Conservation (phyloP, 2,329 filamentous ascomycete genomes). For the Aspergillus puulaauensis region DNA sequence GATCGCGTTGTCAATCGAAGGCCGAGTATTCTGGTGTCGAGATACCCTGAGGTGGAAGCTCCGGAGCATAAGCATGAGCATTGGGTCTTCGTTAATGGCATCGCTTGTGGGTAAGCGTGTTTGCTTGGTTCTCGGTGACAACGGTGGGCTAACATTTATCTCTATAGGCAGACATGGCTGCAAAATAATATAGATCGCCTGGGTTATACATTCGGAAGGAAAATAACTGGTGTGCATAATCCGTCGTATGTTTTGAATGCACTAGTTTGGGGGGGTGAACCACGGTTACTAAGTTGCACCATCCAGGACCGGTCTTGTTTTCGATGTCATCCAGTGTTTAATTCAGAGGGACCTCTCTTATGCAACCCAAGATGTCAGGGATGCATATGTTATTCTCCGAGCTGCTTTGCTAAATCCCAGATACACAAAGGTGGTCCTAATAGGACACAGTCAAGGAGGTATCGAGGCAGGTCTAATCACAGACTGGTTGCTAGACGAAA, state of each 20-base stretch:
- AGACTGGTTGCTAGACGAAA: constrained; percentile 73
- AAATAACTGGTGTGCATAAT: constrained; percentile 73
- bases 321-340: constrained; percentile 75
- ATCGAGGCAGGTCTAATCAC: constrained; percentile 72
- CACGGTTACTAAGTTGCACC: neutral
- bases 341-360: constrained; percentile 74
- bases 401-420: constrained; percentile 60
- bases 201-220: constrained; percentile 69
- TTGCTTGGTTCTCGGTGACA: constrained; percentile 35
- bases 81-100: constrained; percentile 80
- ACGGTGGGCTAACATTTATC: constrained; percentile 5
- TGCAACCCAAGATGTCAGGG: constrained; percentile 64
- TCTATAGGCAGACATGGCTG: constrained; percentile 59
- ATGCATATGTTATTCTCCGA: constrained; percentile 62
- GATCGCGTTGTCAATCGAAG: constrained; percentile 35
- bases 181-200: constrained; percentile 70
- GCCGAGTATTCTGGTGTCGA: constrained; percentile 5
- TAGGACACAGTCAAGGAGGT: constrained; percentile 75
- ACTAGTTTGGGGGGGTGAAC: neutral
- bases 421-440: constrained; percentile 69
- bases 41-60: neutral
- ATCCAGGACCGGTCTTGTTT: constrained; percentile 61
- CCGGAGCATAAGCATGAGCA: constrained; percentile 56
- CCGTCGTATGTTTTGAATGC: constrained; percentile 52
- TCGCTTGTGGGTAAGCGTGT: constrained; percentile 43